phyloP scores from a whole-genome alignment of 805 yeast genomes.

The Kuraishia cidri region DNA sequence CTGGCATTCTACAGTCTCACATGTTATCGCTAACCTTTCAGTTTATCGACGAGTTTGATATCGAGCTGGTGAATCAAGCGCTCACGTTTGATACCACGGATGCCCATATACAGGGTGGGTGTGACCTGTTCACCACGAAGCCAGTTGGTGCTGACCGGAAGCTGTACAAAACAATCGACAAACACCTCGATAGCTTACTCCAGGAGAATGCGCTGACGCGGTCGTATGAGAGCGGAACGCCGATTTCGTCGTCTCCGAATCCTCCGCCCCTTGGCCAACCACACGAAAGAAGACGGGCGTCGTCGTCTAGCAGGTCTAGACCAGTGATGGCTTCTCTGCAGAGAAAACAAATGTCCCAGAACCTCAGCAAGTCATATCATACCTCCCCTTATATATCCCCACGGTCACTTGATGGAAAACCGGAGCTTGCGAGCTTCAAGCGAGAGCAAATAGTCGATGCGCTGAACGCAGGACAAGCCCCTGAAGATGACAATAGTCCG shows the following conservation, averaged over 20 bases:
- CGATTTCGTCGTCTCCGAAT: conserved; percentile 6
- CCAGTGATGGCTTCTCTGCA: neutral
- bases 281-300: conserved; percentile 1
- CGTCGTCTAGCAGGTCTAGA: conserved; percentile 2
- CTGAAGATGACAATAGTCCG: conserved; percentile 35
- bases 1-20: too few species aligned
- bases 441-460: neutral
- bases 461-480: conserved; percentile 2
- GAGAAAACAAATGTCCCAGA: neutral
- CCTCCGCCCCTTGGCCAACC: neutral
- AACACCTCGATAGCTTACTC: conserved; percentile 53
- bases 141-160: conserved; percentile 88
- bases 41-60: conserved; percentile 90
- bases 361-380: conserved; percentile 1
- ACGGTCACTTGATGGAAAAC: conserved; percentile 14
- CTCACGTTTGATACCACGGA: conserved; percentile 72
- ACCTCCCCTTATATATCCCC: conserved; percentile 6
- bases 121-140: conserved; percentile 91
- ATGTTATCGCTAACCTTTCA: conserved; percentile 16
- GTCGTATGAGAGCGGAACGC: conserved; percentile 1
- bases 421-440: neutral
- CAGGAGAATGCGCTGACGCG: conserved; percentile 33
- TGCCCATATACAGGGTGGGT: conserved; percentile 74
- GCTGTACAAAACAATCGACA: conserved; percentile 79
- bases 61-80: conserved; percentile 85